Percentiles rank a stretch among this genome's conserved stretches.
These are phyloP conservation scores for Colletotrichum tamarilloi DNA, from an alignment of 2,329 filamentous ascomycete genomes.

Conservation along the genomic window DNA sequence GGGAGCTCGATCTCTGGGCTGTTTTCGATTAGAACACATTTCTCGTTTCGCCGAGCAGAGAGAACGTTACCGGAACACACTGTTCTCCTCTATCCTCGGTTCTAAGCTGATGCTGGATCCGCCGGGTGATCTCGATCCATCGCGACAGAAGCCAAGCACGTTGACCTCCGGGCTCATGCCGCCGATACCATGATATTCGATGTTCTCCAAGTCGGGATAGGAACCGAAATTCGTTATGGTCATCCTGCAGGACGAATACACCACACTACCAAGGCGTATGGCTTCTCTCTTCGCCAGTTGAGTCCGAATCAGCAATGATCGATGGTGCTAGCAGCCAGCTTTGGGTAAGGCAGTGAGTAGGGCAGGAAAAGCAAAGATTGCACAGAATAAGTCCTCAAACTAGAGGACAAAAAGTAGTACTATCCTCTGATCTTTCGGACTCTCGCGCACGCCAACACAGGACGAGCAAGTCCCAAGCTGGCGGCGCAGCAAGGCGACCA, in stretches of 20 bases:
- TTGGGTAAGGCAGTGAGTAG: not conserved
- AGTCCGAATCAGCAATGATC: not conserved
- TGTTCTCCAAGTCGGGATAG: not conserved
- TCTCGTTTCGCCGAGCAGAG: not conserved
- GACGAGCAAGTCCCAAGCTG: not conserved
- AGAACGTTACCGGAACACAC: not conserved
- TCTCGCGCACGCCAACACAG: not conserved
- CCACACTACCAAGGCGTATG: not conserved
- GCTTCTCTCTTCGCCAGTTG: not conserved
- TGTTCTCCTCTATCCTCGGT: not conserved
- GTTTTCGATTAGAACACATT: not conserved
- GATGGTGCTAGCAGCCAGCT: not conserved
- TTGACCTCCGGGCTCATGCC: constrained; percentile 3
- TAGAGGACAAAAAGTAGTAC: not conserved
- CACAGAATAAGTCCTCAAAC: not conserved
- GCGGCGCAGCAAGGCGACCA: constrained; percentile 21
- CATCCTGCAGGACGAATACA: not conserved
- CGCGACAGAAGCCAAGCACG: not conserved
- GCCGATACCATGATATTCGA: constrained; percentile 5
- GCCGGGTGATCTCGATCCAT: not conserved
- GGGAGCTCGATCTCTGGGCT: not conserved
- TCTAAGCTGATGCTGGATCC: constrained; percentile 6
- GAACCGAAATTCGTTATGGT: not conserved
- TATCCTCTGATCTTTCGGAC: not conserved
- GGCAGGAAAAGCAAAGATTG: constrained; percentile 16